Base-by-base conservation (phyloP, 371 early-diverging fungal species). In the Actinomortierella ambigua region DNA sequence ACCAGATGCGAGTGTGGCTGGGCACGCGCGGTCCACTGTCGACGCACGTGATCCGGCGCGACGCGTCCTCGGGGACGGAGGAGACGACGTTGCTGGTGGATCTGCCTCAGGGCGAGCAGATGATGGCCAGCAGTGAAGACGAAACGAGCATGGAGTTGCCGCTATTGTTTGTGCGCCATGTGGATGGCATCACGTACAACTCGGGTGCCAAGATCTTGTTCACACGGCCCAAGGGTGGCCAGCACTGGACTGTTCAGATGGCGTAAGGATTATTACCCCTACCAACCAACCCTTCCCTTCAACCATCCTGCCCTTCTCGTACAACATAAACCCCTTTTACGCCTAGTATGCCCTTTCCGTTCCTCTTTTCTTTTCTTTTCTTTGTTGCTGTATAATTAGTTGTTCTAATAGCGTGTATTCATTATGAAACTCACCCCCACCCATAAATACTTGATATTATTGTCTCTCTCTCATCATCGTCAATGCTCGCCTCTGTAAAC, bases 1-100 rank as follows among this genome's bases (percentile, higher is more conserved):
- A 44, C 13, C 75, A 69, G 13, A 63, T 75, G 67, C 43, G 65
- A 24, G 69, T 75, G 43, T 77, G 77, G 77, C 50, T 77, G 29
- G 77, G 77, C 34, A 61, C 69, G 4, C 54, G 63, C 17, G 78
- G 78, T 2, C 75, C 78, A 1, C 46, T 77, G 57, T 55, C 63
- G 42, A 67, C 75, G 0, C 78, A 65, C 17, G 61, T 75, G 13
- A 63, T 78, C 52, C 71, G 65, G 11, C 59, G 75, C 9, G 59
- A 46, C 40, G 46, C 46, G 24, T 49, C 65, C 5, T 18, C 15
- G 15, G 22, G 29, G 4, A 18, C 17, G 23, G 75, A 67, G 13
- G 64, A 63, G 34, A 75, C 75, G 1, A 75, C 75, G 1, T 41
- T 67, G 20, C 46, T 68, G 51, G 75, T 75, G 8, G 75, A 75